Base-by-base conservation (phyloP, 1,284 basidiomycete species). In the Cutaneotrichosporon sp. region DNA sequence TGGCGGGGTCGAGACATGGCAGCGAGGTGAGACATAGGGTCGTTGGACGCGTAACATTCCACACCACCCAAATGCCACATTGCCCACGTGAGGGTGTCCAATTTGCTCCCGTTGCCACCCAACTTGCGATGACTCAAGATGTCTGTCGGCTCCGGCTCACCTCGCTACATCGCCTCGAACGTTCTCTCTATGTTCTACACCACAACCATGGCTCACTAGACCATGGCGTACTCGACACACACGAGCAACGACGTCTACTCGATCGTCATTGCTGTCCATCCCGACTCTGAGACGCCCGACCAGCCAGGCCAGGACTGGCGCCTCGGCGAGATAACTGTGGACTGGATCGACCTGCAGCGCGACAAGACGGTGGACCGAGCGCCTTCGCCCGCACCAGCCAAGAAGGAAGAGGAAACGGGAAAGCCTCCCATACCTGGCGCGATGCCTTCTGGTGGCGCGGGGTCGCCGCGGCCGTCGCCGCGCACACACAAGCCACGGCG, bases 331-430 rank as follows among this genome's bases (percentile, higher is more conserved):
- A 71, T 72, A 56, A 62, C 62, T 15, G 69, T 74, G 15, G 72
- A 74, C 52, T 74, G 68, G 69, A 58, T 74, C 14, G 72, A 74
- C 54, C 70, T 74, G 38, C 71, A 68, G 10, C 59, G 67, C 20
- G 70, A 72, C 63, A 74, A 74, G 62, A 62, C 55, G 41, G 36
- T 61, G 18, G 67, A 70, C 37, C 23, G 26, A 7, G 20, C 38
- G n/a, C 8, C 7, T 7, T 14, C 36, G 36, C 26, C 26, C 5
- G 26, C 10, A 30, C 26, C 26, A 30, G 26, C 5, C 1, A 10
- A n/a, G 35, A 18, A 30, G 13, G 36, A 26, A 8, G 22, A 44
- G 13, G 26, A 30, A 10, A 30, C 7, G 26, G 26, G 26, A 30
- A 30, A 44, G 33, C 44, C 38, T 8, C 18, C 46, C 8, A 35